Evolutionary conservation across 2,329 filamentous ascomycete genomes (phyloP).

Genomic region (Drechslerella dactyloides): DNA sequence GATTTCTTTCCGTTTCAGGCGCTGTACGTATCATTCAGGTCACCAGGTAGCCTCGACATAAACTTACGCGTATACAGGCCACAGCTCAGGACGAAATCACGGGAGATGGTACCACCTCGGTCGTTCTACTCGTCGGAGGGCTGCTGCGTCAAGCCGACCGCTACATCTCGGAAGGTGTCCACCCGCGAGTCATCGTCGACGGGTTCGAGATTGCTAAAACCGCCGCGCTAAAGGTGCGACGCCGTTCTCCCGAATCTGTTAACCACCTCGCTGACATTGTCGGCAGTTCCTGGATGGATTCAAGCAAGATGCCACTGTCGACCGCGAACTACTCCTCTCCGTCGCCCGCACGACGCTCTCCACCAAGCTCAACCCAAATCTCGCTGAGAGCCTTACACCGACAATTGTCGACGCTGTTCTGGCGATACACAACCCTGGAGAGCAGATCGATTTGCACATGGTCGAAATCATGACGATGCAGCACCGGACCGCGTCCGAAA

Average conservation of each 20-base stretch:
- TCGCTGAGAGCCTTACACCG: slow-evolving; percentile 89
- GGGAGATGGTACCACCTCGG: slow-evolving; percentile 95
- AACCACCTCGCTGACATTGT: too few species aligned
- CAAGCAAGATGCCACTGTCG: slow-evolving; percentile 85
- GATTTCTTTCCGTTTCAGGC: slow-evolving; percentile 16
- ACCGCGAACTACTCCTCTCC: slow-evolving; percentile 89
- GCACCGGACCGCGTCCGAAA: slow-evolving; percentile 93
- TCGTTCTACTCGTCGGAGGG: slow-evolving; percentile 93
- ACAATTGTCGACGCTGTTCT: slow-evolving; percentile 96
- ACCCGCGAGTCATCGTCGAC: slow-evolving; percentile 94
- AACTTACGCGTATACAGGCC: slow-evolving; percentile 60
- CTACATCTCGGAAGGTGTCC: slow-evolving; percentile 94
- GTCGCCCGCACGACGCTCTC: slow-evolving; percentile 93
- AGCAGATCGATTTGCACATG: slow-evolving; percentile 98
- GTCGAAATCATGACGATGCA: slow-evolving; percentile 99
- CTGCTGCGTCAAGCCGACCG: slow-evolving; percentile 96
- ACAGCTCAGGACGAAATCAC: slow-evolving; percentile 98
- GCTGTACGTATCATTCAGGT: slow-evolving; percentile 49
- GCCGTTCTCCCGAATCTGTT: slow-evolving; percentile 42
- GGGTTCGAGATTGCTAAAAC: slow-evolving; percentile 96
- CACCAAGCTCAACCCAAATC: slow-evolving; percentile 87
- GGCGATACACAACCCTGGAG: slow-evolving; percentile 85
- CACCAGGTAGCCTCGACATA: neutral
- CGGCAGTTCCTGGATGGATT: slow-evolving; percentile 86
- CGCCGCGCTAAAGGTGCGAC: slow-evolving; percentile 78